Evolutionary conservation across 148 eudicot species (phyloP).

Genomic region (Pharnaceum exiguum): DNA sequence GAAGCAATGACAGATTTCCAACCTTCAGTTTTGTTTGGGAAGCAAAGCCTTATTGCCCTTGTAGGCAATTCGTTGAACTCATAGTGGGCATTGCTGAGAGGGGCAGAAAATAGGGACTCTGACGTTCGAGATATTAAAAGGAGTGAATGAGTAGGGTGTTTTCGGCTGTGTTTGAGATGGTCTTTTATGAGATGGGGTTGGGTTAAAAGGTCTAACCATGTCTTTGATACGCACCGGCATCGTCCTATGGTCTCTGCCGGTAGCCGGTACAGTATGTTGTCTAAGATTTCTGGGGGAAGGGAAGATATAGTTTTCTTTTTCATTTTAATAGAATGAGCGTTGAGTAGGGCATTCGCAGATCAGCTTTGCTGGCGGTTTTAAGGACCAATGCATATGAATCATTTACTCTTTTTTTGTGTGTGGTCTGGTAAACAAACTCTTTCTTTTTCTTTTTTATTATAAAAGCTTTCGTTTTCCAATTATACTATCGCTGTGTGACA

Average conservation of each 20-base stretch:
- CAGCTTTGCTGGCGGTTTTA: no score
- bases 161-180: neutral
- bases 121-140: neutral
- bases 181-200: conserved; percentile 4
- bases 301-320: no score
- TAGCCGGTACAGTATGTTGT: conserved; percentile 1
- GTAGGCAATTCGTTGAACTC: neutral
- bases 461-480: no score
- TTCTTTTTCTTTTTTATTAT: no score
- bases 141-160: neutral
- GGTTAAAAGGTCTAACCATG: neutral
- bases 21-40: neutral
- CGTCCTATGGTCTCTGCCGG: conserved; percentile 5
- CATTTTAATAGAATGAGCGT: no score
- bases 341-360: no score
- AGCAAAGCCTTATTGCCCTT: neutral
- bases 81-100: neutral
- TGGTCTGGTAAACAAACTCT: no score
- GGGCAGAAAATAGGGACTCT: neutral
- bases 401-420: no score
- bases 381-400: no score
- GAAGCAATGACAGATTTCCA: neutral
- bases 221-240: conserved; percentile 1
- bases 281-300: neutral
- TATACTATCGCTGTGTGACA: no score